Conservation (phyloP, 2,329 filamentous ascomycete genomes). For the Exophiala sideris region DNA sequence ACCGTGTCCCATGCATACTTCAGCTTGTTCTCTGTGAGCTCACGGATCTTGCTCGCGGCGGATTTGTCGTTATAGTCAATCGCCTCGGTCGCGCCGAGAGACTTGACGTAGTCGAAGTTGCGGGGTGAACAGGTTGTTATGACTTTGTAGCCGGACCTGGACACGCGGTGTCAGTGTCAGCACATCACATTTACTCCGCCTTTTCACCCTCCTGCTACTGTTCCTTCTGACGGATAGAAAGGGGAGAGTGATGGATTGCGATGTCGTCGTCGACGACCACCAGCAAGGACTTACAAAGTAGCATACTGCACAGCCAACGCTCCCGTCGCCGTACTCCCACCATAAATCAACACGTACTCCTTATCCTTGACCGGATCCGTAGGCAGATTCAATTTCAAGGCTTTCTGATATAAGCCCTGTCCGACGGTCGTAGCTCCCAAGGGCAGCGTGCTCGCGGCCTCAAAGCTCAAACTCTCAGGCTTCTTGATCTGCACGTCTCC, state of each 20-base stretch:
- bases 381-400: slow-evolving; percentile 28
- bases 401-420: slow-evolving; percentile 24
- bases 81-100: slow-evolving; percentile 43
- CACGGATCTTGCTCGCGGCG: slow-evolving; percentile 33
- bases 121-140: slow-evolving; percentile 39
- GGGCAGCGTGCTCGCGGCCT: slow-evolving; percentile 33
- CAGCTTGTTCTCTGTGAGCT: slow-evolving; percentile 37
- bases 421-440: slow-evolving; percentile 30
- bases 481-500: slow-evolving; percentile 33
- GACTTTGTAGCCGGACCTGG: slow-evolving; percentile 39
- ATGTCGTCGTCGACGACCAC: slow-evolving; percentile 1
- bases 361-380: slow-evolving; percentile 24
- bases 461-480: slow-evolving; percentile 32
- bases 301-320: slow-evolving; percentile 43
- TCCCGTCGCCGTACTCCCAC: slow-evolving; percentile 44
- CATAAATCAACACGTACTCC: slow-evolving; percentile 42
- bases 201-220: too few relatives aligned
- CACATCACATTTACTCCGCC: background rate
- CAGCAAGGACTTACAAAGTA: slow-evolving; percentile 30
- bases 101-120: slow-evolving; percentile 46
- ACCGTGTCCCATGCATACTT: slow-evolving; percentile 40
- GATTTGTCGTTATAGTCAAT: slow-evolving; percentile 46
- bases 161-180: background rate
- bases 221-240: background rate
- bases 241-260: background rate